Conservation (phyloP, 108 stramenopile species). For the Craspedostauros australis region DNA sequence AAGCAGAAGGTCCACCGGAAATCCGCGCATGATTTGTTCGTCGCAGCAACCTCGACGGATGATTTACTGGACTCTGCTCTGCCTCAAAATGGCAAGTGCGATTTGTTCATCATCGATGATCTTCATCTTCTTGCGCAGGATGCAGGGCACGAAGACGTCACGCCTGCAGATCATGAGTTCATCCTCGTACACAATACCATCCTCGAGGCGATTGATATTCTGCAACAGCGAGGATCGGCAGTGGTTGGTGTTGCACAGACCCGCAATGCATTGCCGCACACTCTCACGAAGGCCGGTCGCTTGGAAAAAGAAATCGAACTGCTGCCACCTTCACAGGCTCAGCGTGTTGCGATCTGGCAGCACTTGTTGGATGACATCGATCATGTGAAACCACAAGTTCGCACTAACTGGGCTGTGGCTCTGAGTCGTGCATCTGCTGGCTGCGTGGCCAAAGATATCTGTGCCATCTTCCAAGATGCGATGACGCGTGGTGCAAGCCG, state of each 20-base stretch:
- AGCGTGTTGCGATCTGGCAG: constrained; percentile 52
- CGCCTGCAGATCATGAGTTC: constrained; percentile 35
- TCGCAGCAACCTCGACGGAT: constrained; percentile 36
- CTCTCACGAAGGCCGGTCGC: constrained; percentile 54
- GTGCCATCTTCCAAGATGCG: constrained; percentile 59
- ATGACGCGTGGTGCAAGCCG: constrained; percentile 32
- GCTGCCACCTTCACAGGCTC: constrained; percentile 59
- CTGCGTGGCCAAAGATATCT: constrained; percentile 72
- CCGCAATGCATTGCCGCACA: constrained; percentile 32
- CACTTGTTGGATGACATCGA: constrained; percentile 23
- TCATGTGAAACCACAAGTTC: neutral
- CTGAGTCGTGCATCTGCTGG: constrained; percentile 61
- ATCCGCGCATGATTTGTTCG: constrained; percentile 31
- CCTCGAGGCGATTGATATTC: constrained; percentile 38
- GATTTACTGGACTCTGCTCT: constrained; percentile 29
- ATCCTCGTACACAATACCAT: constrained; percentile 43
- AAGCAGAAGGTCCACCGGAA: constrained; percentile 3
- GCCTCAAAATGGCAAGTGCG: constrained; percentile 8
- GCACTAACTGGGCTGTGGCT: constrained; percentile 34
- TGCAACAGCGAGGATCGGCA: constrained; percentile 9
- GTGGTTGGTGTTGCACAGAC: constrained; percentile 52
- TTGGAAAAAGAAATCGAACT: constrained; percentile 65
- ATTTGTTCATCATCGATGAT: constrained; percentile 63
- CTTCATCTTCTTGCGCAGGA: constrained; percentile 42
- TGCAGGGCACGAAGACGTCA: constrained; percentile 21